Evolutionary conservation across 176 grass and related monocot species (phyloP).

Genomic region (Dendrocalamus sinicus): DNA sequence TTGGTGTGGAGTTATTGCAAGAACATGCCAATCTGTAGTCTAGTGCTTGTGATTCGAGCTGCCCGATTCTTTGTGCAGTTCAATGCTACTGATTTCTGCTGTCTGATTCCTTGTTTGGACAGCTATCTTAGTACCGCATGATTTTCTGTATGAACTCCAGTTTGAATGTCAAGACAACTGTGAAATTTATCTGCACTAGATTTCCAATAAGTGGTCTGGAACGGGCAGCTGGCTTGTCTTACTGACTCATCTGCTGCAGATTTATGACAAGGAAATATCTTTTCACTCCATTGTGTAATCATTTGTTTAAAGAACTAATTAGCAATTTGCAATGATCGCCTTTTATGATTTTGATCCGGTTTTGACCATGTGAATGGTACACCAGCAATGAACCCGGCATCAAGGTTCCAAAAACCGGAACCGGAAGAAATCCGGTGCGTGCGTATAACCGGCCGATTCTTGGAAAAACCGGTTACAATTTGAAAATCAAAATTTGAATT

Average conservation of each 20-base stretch:
- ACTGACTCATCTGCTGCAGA: neutral
- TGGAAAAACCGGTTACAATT: no score
- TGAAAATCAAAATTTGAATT: no score
- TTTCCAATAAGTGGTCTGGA: neutral
- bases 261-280: neutral
- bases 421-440: no score
- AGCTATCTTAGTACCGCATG: neutral
- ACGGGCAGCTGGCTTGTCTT: neutral
- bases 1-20: neutral
- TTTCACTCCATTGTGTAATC: neutral
- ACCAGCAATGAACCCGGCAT: neutral
- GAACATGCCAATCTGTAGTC: neutral
- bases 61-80: neutral
- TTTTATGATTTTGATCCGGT: neutral
- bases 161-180: neutral
- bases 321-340: neutral
- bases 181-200: neutral
- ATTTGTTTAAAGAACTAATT: neutral
- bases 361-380: neutral
- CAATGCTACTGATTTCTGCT: neutral
- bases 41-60: neutral
- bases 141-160: neutral
- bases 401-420: no score
- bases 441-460: no score
- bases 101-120: neutral